These are phyloP conservation scores for Tolypocladium tropicale DNA, from an alignment of 2,329 filamentous ascomycete genomes.

Conservation along the genomic window DNA sequence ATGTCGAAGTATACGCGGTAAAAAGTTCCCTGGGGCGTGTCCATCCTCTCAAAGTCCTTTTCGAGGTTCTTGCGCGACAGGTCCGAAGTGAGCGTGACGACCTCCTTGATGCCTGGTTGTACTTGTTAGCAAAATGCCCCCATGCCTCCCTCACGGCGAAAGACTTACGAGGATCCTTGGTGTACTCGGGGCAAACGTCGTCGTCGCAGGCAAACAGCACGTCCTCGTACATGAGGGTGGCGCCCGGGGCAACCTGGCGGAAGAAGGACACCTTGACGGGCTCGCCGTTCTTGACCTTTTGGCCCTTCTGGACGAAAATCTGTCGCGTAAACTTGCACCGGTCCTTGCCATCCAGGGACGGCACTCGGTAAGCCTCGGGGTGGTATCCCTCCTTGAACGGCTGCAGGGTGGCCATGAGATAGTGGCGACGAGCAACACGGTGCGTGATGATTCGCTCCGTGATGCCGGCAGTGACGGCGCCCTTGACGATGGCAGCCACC, in stretches of 20 bases:
- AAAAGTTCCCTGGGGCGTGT: constrained; percentile 93
- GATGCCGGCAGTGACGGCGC: constrained; percentile 94
- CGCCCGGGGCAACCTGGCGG: constrained; percentile 91
- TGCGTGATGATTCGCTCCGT: constrained; percentile 95
- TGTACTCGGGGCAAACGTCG: constrained; percentile 96
- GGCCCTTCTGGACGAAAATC: constrained; percentile 97
- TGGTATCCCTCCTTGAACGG: constrained; percentile 99
- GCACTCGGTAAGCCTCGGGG: constrained; percentile 94
- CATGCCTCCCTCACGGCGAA: too few species aligned
- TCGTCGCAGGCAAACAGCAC: constrained; percentile 96
- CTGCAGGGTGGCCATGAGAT: constrained; percentile 97
- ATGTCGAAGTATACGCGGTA: constrained; percentile 75
- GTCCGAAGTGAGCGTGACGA: constrained; percentile 94
- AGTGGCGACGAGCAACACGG: constrained; percentile 92
- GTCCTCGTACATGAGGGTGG: constrained; percentile 98
- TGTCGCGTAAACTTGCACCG: constrained; percentile 97
- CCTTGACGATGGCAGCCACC: constrained; percentile 96
- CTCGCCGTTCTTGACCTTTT: constrained; percentile 98
- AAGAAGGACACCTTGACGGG: constrained; percentile 99
- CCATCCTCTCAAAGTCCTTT: constrained; percentile 99
- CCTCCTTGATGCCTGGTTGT: constrained; percentile 84
- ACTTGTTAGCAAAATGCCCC: constrained; percentile 19
- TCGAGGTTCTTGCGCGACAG: constrained; percentile 96
- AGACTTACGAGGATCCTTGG: constrained; percentile 93
- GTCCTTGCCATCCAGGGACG: constrained; percentile 92